Base-by-base conservation (phyloP, 1,284 basidiomycete species). In the Ceratobasidium sp. region DNA sequence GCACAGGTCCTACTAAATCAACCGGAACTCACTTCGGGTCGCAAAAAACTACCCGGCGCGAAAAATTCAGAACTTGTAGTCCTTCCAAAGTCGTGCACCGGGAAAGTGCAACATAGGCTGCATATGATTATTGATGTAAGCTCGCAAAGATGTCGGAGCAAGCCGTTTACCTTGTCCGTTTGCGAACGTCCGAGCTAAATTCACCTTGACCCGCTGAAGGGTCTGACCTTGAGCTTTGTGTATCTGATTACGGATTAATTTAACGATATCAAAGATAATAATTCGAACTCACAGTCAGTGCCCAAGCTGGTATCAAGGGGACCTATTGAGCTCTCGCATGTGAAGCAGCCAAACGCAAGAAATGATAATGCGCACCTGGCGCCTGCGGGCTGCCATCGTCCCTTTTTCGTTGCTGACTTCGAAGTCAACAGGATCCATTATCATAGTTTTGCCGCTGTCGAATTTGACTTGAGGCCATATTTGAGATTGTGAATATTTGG, bases 171-270 rank as follows among this genome's bases (percentile, higher is more conserved):
- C 76, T 77, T 76, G 74, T 27, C 94, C 94, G 77, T 91, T 92
- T 81, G 96, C 95, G 81, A 97, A 94, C 0, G 85, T 89, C 48
- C 84, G 83, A 34, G 79, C 79, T 24, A 93, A 83, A 79, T 93
- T 86, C 0, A 93, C 88, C 75, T 88, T 89, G 24, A 95, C 92
- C 16, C 93, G 85, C 71, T 93, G 87, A 22, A 96, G 81, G 0
- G 91, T 95, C 81, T 94, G 93, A 0, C 93, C 93, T 80, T 95
- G 94, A 2, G 90, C 90, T 81, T 96, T 96, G 81, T 95, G 94
- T 31, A 96, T 89, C 74, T 91, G 11, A 39, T 11, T 9, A 8
- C 37, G 37, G 37, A 11, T 39, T 8, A 9, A 39, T 11, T 39
- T 11, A 39, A 13, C 11, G 11, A 11, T 1, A 39, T 8, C 37